Conservation (phyloP, 768 basidiomycete genomes). For the Mycena albidolilacea region DNA sequence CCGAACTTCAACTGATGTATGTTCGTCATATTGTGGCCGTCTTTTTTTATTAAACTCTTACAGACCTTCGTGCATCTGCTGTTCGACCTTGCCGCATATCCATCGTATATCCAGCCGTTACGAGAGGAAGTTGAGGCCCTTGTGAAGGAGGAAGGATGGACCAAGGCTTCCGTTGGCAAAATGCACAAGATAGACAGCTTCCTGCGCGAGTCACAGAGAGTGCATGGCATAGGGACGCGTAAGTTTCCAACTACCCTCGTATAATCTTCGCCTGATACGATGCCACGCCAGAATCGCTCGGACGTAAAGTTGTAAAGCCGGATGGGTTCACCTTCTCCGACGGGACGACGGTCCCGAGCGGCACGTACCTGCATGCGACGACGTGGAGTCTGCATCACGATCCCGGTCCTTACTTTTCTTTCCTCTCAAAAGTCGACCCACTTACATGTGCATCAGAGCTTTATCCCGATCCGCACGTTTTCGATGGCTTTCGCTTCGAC, state of each 20-base stretch:
- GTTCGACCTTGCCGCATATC: constrained; percentile 44
- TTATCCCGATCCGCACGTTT: constrained; percentile 32
- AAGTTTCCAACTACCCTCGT: constrained; percentile 14
- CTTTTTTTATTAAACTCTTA: neutral
- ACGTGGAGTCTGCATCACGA: constrained; percentile 36
- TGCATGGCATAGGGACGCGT: constrained; percentile 47
- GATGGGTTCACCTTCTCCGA: constrained; percentile 45
- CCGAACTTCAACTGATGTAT: constrained; percentile 50
- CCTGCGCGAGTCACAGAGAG: constrained; percentile 48
- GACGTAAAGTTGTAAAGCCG: constrained; percentile 38
- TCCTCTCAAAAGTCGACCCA: neutral
- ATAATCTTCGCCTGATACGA: neutral
- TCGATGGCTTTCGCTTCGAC: constrained; percentile 37
- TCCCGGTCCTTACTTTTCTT: constrained; percentile 16
- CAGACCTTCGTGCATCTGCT: constrained; percentile 47
- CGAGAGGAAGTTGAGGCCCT: constrained; percentile 53
- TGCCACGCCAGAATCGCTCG: constrained; percentile 36
- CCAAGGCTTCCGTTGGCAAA: constrained; percentile 44
- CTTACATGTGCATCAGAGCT: constrained; percentile 17
- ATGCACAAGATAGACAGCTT: constrained; percentile 55
- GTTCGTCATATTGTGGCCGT: neutral
- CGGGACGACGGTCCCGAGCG: constrained; percentile 41
- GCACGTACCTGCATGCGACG: constrained; percentile 37
- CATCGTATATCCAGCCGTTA: constrained; percentile 44
- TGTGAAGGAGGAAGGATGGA: constrained; percentile 47